Percentiles rank a stretch among this genome's conserved stretches.
Conservation (phyloP, 768 basidiomycete species). For the Suillus lakei region DNA sequence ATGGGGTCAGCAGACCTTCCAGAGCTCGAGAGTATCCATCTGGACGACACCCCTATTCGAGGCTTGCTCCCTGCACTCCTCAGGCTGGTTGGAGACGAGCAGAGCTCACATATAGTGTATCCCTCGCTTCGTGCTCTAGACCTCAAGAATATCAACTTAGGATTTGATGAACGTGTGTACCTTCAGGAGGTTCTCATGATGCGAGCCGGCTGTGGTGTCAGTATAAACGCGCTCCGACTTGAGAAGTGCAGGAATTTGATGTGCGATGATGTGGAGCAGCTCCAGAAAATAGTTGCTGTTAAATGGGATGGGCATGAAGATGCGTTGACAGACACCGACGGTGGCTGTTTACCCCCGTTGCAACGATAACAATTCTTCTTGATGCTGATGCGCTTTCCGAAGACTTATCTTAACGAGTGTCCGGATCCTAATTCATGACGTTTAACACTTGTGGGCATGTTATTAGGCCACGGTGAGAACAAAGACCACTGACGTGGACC, state of each 20-base stretch:
- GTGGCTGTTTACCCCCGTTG: neutral
- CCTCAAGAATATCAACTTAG: neutral
- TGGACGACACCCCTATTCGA: neutral
- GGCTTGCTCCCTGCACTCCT: neutral
- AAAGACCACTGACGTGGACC: neutral
- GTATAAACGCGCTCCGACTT: neutral
- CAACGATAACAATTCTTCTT: neutral
- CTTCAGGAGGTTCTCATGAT: neutral
- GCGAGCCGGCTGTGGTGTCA: neutral
- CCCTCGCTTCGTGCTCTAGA: neutral
- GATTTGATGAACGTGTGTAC: neutral
- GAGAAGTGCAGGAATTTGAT: neutral
- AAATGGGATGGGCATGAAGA: slow-evolving; percentile 23
- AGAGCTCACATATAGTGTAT: neutral
- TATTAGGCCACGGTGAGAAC: neutral
- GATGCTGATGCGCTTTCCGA: neutral
- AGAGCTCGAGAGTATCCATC: neutral
- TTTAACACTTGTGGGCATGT: neutral
- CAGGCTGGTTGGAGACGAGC: neutral
- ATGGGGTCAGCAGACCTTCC: neutral
- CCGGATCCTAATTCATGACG: neutral
- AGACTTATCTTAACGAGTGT: neutral
- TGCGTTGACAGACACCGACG: neutral
- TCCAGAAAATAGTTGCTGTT: slow-evolving; percentile 17
- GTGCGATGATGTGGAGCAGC: neutral